Evolutionary conservation across 306 rosid species (phyloP).

Genomic region (Bauhinia variegata): DNA sequence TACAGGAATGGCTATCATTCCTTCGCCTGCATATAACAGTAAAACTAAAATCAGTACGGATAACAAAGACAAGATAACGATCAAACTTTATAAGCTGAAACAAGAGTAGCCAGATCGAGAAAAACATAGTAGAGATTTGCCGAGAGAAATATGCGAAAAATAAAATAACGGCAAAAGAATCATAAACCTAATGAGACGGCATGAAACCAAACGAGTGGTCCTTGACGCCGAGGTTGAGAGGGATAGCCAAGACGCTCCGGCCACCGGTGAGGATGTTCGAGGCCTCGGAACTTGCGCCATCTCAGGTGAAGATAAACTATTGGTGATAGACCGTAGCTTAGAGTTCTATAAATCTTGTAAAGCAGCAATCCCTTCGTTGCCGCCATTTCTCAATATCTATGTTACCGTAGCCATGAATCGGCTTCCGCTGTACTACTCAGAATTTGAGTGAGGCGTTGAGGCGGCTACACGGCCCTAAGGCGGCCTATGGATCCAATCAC

Average conservation of each 20-base stretch:
- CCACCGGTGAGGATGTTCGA: conserved; percentile 74
- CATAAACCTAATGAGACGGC: conserved; percentile 74
- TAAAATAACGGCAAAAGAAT: not conserved
- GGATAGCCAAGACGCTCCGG: conserved; percentile 79
- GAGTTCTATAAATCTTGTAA: conserved; percentile 69
- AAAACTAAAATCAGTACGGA: not conserved
- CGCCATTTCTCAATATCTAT: conserved; percentile 37
- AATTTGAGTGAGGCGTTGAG: too few relatives aligned
- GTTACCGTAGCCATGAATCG: too few relatives aligned
- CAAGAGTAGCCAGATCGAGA: not conserved
- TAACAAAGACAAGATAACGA: conserved; percentile 1
- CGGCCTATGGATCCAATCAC: too few relatives aligned
- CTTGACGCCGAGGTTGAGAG: conserved; percentile 64
- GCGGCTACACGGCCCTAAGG: too few relatives aligned
- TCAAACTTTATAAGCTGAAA: not conserved
- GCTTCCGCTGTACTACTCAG: too few relatives aligned
- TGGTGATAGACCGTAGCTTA: conserved; percentile 66
- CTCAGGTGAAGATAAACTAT: conserved; percentile 62
- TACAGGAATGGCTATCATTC: conserved; percentile 82
- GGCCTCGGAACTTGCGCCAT: conserved; percentile 67
- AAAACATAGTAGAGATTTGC: too few relatives aligned
- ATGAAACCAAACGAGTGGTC: conserved; percentile 87
- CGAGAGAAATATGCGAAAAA: not conserved
- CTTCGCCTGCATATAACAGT: conserved; percentile 64
- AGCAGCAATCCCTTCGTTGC: conserved; percentile 54